Evolutionary conservation across 345 rosid genomes (phyloP).

Genomic region (Brassica carinata): DNA sequence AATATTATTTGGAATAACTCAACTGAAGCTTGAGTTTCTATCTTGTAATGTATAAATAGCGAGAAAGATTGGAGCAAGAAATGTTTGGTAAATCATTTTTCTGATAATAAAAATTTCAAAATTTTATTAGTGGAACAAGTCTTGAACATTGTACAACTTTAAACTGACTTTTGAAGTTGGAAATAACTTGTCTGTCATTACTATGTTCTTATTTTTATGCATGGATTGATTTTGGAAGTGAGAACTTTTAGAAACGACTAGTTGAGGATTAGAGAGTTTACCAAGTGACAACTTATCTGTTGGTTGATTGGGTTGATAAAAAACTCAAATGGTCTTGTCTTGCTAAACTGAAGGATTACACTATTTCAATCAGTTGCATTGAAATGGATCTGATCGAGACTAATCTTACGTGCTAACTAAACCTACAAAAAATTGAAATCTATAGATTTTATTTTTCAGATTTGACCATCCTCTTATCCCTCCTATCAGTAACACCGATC

Average conservation of each 20-base stretch:
- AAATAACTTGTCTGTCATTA: background rate
- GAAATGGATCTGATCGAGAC: too few species aligned
- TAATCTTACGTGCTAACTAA: too few species aligned
- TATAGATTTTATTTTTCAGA: too few species aligned
- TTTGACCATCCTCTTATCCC: too few species aligned
- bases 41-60: constrained; percentile 19
- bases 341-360: too few species aligned
- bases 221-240: background rate
- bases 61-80: constrained; percentile 18
- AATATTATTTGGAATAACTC: constrained; percentile 23
- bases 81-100: background rate
- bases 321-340: too few species aligned
- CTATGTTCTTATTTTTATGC: background rate
- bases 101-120: constrained; percentile 4
- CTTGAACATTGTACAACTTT: background rate
- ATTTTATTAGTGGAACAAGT: background rate
- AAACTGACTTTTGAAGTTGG: background rate
- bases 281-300: too few species aligned
- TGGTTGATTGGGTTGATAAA: too few species aligned
- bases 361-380: too few species aligned
- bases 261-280: too few species aligned
- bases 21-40: constrained; percentile 3
- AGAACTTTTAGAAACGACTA: background rate
- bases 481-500: too few species aligned
- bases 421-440: too few species aligned